phyloP scores from a whole-genome alignment of 2,329 filamentous ascomycete species.

The Claviceps monticola region DNA sequence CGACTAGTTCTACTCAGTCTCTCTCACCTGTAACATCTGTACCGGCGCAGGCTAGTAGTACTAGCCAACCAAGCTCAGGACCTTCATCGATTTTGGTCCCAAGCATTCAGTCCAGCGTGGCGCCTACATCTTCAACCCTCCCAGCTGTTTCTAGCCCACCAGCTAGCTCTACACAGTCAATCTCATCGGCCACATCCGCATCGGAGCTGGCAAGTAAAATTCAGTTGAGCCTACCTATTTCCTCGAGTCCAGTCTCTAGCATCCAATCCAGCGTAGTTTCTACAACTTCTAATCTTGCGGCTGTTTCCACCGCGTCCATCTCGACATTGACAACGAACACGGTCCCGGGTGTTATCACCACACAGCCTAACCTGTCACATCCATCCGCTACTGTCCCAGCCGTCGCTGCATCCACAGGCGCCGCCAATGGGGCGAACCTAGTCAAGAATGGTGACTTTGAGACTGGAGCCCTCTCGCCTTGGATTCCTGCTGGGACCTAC shows the following conservation, averaged over 20 bases:
- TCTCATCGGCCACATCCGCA: too few species aligned
- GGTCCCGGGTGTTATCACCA: background rate
- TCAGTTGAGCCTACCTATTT: background rate
- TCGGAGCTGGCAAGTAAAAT: too few species aligned
- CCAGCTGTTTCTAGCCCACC: background rate
- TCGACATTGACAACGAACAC: too few species aligned
- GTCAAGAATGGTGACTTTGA: background rate
- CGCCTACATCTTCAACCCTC: background rate
- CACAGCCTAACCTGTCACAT: background rate
- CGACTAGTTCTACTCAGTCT: background rate
- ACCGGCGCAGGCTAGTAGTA: background rate
- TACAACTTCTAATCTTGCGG: background rate
- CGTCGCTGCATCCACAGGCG: background rate
- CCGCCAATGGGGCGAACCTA: background rate
- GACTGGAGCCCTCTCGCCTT: background rate
- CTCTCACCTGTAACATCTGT: background rate
- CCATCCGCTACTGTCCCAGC: background rate
- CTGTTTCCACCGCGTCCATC: background rate
- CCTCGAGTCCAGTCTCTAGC: background rate
- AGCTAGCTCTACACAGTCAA: background rate
- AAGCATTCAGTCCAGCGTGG: too few species aligned
- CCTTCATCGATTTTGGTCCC: too few species aligned
- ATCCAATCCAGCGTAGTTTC: background rate
- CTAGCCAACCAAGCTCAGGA: background rate
- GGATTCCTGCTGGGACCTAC: background rate